Base-by-base conservation (phyloP, 306 rosid species). In the Pachyrhizus erosus region DNA sequence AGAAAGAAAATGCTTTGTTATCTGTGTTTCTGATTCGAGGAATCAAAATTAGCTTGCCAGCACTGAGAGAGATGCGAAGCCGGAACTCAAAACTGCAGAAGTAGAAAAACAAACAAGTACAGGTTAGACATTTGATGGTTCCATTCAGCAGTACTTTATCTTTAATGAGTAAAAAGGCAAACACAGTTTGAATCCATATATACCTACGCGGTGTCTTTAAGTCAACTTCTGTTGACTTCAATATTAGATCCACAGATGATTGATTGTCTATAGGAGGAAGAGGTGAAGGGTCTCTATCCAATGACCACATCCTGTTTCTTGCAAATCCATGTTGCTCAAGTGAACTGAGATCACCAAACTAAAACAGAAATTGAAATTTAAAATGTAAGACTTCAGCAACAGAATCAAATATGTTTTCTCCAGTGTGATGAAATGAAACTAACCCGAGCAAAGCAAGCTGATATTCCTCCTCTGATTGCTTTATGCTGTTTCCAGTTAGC, bases 391-490 rank as follows among this genome's bases (percentile, higher is more conserved):
- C 29, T 58, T 31, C 4, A 80, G 15, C 45, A 68, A 37, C 26
- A 39, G 40, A 60, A 73, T 70, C 46, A 75, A 69, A 65, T 78
- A 60, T 55, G 82, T 66, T 51, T 11, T 45, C 13, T 67, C 7
- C 20, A 26, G 42, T 70, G 27, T 82, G 37, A 43, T 82, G 42
- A 12, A 46, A 73, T 58, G 31, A 26, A 45, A 86, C 87, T 64
- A 70, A 93, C 97, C 94, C 84, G 81, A 33, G 92, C 92, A 73
- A 91, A 87, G 84, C 88, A 88, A 43, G 89, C 87, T 20, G 92
- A 83, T 78, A 93, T 89, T 5, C 97, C 97, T 84, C 97, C 97
- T 83, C 91, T 89, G 80, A 91, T 88, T 73, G 91, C 89, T 88
- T 87, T 91, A 21, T 81, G 89, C 29, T 89, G 89, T 83, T 91